Base-by-base conservation (phyloP, 2,329 filamentous ascomycete species). In the Hypocrella siamensis region DNA sequence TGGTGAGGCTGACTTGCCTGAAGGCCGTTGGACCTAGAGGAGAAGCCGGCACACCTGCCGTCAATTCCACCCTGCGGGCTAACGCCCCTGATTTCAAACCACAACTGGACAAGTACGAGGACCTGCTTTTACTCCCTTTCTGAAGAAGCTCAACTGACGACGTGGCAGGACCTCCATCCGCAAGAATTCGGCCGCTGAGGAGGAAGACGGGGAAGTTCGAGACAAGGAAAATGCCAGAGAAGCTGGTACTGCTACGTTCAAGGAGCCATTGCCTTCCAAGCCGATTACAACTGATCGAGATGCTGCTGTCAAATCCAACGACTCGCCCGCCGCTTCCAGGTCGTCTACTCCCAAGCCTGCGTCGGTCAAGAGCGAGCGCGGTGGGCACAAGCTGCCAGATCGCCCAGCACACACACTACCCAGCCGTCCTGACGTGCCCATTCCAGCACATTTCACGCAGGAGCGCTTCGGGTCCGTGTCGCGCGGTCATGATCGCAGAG, bases 201-300 rank as follows among this genome's bases (percentile, higher is more conserved):
- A 71, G 32, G 79, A 84, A 48, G 79, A 84, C 45, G 79, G 79
- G 15, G 79, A 84, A 48, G 76, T 82, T 17, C 70, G 74, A 39
- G 78, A 82, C 42, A 60, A 47, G 30, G 47, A 51, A 12, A 19
- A 16, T 18, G 46, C 32, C 11, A 31, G 31, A 14, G 31, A 33
- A 17, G 21, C 28, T 5, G 29, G 37, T 4, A 30, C 30, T 18
- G 27, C 15, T 15, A 37, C 34, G 8, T 19, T 42, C 3, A 55
- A 46, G 58, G 51, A 58, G 16, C 38, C 43, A 3, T 32, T 57
- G 8, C 54, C 54, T 3, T 42, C 48, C 4, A 53, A 48, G 26
- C 53, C 52, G 7, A 35, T 43, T 8, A 42, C 42, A 3, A 26
- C 42, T 3, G 38, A 40, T 14, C 42, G 46, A 30, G 52, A 56